A percentile compares a stretch with the other conserved stretches of the same genome.
phyloP scores from a whole-genome alignment of 257 asterid species.

The Schizonepeta tenuifolia region DNA sequence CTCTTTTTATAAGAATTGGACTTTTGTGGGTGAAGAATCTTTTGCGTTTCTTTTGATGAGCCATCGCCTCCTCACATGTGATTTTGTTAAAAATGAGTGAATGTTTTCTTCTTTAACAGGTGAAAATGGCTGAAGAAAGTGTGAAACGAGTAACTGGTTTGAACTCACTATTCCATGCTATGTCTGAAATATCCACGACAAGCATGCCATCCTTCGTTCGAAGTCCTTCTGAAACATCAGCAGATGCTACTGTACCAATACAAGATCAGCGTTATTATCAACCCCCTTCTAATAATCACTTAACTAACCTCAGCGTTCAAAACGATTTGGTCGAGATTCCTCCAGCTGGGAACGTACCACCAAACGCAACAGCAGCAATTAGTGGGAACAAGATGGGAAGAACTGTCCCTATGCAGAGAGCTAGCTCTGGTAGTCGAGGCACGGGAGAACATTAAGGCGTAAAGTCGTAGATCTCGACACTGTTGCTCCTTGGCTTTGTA shows the following conservation, averaged over 20 bases:
- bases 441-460: constrained; percentile 1
- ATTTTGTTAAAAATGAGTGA: not conserved
- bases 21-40: not conserved
- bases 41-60: not conserved
- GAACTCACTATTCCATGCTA: constrained; percentile 75
- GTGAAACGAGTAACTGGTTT: constrained; percentile 90
- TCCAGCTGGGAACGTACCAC: constrained; percentile 41
- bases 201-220: constrained; percentile 57
- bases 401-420: constrained; percentile 66
- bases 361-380: constrained; percentile 39
- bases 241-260: constrained; percentile 70
- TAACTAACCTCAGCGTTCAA: constrained; percentile 48
- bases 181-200: constrained; percentile 75
- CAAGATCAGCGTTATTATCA: constrained; percentile 64
- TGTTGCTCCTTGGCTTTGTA: not conserved
- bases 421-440: constrained; percentile 46
- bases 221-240: constrained; percentile 63
- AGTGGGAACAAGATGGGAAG: constrained; percentile 58
- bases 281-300: constrained; percentile 43
- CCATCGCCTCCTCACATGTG: not conserved
- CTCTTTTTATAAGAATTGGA: not conserved
- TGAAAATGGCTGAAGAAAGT: constrained; percentile 91
- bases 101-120: constrained; percentile 49
- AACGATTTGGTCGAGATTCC: constrained; percentile 48
- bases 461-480: not conserved